Evolutionary conservation across 2,329 filamentous ascomycete species (phyloP).

Genomic region (Exophiala sp.): DNA sequence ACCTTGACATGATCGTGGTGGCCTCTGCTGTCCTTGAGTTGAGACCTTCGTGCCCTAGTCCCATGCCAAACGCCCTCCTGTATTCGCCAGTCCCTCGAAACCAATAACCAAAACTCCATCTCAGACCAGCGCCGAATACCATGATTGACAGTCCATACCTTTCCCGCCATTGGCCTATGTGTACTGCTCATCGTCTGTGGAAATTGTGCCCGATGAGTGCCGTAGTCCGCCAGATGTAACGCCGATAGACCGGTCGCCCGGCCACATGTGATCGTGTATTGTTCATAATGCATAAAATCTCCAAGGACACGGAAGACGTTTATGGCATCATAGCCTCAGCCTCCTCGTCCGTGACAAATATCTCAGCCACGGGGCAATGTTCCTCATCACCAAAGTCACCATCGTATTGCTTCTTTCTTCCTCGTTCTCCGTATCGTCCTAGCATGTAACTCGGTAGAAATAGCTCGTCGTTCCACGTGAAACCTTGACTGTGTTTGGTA

Average conservation of each 20-base stretch:
- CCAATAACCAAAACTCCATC: neutral
- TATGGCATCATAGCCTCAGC: conserved; percentile 26
- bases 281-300: neutral
- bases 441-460: conserved; percentile 30
- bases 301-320: neutral
- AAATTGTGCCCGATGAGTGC: neutral
- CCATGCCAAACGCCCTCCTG: too few species aligned
- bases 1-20: too few species aligned
- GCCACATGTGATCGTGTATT: neutral
- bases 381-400: conserved; percentile 29
- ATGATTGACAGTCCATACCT: neutral
- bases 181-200: neutral
- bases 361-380: conserved; percentile 28
- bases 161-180: neutral
- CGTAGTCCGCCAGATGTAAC: neutral
- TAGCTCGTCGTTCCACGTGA: conserved; percentile 31
- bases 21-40: too few species aligned
- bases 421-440: conserved; percentile 25
- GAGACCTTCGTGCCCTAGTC: too few species aligned
- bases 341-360: conserved; percentile 31
- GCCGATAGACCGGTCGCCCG: neutral
- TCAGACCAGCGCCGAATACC: neutral
- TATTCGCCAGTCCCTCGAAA: too few species aligned
- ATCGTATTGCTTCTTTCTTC: conserved; percentile 27
- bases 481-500: conserved; percentile 29